phyloP scores from a whole-genome alignment of 805 yeast species.

The Wickerhamiella dianesei region DNA sequence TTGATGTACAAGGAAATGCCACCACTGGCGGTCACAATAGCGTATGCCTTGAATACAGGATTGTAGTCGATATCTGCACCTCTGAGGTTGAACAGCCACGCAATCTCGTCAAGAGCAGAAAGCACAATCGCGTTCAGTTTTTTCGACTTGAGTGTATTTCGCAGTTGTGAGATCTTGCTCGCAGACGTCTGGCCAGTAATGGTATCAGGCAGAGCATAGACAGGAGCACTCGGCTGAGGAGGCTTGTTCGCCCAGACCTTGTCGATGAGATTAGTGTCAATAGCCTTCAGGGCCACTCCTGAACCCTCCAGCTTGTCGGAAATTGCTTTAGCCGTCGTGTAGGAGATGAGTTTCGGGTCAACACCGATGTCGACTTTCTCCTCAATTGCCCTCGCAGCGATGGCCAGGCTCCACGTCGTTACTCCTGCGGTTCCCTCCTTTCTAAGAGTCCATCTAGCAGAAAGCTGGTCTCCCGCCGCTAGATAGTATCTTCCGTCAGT shows the following conservation, averaged over 20 bases:
- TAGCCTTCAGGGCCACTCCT: conserved; percentile 36
- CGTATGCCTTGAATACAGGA: conserved; percentile 73
- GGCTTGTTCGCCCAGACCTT: conserved; percentile 68
- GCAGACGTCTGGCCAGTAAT: conserved; percentile 52
- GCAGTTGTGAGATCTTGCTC: conserved; percentile 40
- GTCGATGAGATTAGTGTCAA: conserved; percentile 59
- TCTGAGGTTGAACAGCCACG: conserved; percentile 79
- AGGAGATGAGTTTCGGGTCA: conserved; percentile 63
- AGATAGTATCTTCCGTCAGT: conserved; percentile 93
- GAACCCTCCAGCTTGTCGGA: conserved; percentile 12
- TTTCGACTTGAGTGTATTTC: conserved; percentile 21
- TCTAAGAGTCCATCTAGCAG: conserved; percentile 61
- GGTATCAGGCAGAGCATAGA: conserved; percentile 38
- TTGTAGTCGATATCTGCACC: conserved; percentile 70
- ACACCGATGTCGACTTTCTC: conserved; percentile 52
- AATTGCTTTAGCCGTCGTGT: conserved; percentile 19
- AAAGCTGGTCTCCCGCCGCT: conserved; percentile 79
- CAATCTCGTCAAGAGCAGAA: conserved; percentile 73
- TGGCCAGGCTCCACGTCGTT: conserved; percentile 73
- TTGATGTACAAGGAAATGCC: conserved; percentile 42
- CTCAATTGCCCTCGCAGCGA: conserved; percentile 39
- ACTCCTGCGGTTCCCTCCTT: conserved; percentile 65
- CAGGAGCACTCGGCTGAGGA: conserved; percentile 34
- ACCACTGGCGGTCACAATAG: conserved; percentile 31
- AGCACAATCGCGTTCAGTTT: conserved; percentile 38